Conservation (phyloP, 2,329 filamentous ascomycete species). For the Sporothrix brasiliensis region DNA sequence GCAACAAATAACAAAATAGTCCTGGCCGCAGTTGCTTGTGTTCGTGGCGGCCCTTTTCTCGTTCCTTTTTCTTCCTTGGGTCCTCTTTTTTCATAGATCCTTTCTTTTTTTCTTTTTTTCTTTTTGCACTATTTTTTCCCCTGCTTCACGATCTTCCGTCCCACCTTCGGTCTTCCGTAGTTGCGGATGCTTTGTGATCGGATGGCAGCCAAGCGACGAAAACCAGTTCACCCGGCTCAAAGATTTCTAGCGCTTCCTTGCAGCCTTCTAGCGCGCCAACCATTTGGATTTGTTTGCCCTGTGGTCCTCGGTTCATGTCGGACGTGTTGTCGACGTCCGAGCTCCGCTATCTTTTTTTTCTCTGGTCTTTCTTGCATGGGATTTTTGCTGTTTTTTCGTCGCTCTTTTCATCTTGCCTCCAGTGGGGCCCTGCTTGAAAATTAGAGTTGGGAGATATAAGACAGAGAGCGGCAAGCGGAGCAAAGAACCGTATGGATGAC, state of each 20-base stretch:
- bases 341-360: slow-evolving; percentile 1
- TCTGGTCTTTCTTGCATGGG: not conserved
- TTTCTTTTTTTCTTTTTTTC: not conserved
- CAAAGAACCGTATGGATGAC: not conserved
- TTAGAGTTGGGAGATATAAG: not conserved
- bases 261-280: slow-evolving; percentile 25
- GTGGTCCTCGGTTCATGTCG: slow-evolving; percentile 17
- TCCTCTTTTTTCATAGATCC: not conserved
- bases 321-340: slow-evolving; percentile 3
- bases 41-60: slow-evolving; percentile 9
- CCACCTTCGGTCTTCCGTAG: not conserved
- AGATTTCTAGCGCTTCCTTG: slow-evolving; percentile 26
- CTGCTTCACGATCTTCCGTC: slow-evolving; percentile 14
- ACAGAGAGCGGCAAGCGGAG: not conserved
- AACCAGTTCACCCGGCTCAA: slow-evolving; percentile 18
- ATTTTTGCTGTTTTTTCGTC: not conserved
- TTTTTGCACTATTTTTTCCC: not conserved
- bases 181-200: slow-evolving; percentile 5
- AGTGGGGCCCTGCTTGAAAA: not conserved
- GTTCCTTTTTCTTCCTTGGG: slow-evolving; percentile 12
- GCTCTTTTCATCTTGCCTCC: slow-evolving; percentile 3
- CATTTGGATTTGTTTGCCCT: not conserved
- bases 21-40: not conserved
- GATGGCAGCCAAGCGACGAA: not conserved
- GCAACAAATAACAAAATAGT: not conserved